Percentiles rank a stretch among this genome's conserved stretches.
These are phyloP conservation scores for Claviceps sp. DNA, from an alignment of 2,329 filamentous ascomycete species.

Conservation along the genomic window DNA sequence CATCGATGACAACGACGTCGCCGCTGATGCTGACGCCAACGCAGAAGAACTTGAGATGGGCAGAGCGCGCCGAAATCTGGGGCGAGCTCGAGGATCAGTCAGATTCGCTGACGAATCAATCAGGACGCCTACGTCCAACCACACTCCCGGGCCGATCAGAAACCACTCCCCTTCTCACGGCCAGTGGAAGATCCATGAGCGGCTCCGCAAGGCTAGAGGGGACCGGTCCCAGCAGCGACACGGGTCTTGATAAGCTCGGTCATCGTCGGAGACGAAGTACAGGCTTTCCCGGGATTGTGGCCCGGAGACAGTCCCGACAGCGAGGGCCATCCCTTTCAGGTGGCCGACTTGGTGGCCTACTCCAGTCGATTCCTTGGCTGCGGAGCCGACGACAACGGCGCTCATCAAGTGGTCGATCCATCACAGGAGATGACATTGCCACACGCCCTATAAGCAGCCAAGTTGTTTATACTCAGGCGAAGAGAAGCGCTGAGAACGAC, in stretches of 20 bases:
- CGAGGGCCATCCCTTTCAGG: conserved; percentile 32
- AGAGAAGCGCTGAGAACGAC: conserved; percentile 7
- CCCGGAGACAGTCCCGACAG: conserved; percentile 30
- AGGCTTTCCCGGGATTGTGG: conserved; percentile 48
- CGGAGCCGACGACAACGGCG: conserved; percentile 5
- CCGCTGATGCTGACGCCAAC: conserved; percentile 22
- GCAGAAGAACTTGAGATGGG: conserved; percentile 39
- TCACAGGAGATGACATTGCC: conserved; percentile 1
- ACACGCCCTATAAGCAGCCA: not conserved
- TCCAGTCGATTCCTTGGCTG: conserved; percentile 43
- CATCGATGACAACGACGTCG: conserved; percentile 11
- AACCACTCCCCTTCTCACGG: conserved; percentile 25
- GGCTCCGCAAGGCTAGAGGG: conserved; percentile 15
- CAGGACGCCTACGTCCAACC: conserved; percentile 31
- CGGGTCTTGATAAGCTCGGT: conserved; percentile 17
- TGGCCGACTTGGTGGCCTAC: conserved; percentile 37
- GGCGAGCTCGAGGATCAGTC: conserved; percentile 71
- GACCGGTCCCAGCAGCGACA: conserved; percentile 17
- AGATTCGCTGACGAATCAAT: conserved; percentile 24
- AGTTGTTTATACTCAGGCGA: not conserved
- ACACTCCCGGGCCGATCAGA: conserved; percentile 32
- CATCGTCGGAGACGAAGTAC: conserved; percentile 43
- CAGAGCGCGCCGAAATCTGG: conserved; percentile 73
- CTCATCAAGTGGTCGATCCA: conserved; percentile 5
- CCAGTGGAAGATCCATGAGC: conserved; percentile 19